phyloP scores from a whole-genome alignment of 2,329 filamentous ascomycete species.

The Pseudocercospora eumusae region DNA sequence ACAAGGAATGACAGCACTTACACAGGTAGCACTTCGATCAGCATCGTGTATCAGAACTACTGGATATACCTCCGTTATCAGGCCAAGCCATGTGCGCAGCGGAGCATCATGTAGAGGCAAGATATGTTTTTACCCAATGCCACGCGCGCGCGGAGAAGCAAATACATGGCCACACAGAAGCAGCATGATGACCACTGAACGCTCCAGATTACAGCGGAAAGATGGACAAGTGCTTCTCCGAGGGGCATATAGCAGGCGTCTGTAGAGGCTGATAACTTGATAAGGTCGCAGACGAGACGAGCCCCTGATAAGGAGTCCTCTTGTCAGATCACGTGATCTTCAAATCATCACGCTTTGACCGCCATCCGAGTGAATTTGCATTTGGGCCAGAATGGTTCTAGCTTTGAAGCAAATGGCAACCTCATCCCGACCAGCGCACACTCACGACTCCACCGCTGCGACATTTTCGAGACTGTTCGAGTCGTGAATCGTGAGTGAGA shows the following conservation, averaged over 20 bases:
- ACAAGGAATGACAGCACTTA: conserved; percentile 12
- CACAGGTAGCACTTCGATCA: not conserved
- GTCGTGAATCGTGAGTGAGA: not conserved
- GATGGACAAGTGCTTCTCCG: conserved; percentile 22
- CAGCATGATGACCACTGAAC: conserved; percentile 16
- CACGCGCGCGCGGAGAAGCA: conserved; percentile 27
- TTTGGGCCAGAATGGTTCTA: too few species aligned
- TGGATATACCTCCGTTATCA: conserved; percentile 23
- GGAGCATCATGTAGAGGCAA: conserved; percentile 11
- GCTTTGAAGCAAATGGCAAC: not conserved
- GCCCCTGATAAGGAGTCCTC: not conserved
- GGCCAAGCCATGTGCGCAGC: conserved; percentile 20
- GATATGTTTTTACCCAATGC: conserved; percentile 20
- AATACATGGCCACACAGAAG: conserved; percentile 18
- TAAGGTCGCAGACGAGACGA: not conserved
- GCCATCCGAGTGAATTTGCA: not conserved
- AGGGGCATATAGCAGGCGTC: conserved; percentile 12
- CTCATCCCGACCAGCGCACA: not conserved
- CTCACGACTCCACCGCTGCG: not conserved
- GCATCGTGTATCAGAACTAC: conserved; percentile 1
- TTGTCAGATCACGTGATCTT: not conserved
- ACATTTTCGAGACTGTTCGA: not conserved
- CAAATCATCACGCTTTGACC: not conserved
- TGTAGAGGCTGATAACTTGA: not conserved
- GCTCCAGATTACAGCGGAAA: conserved; percentile 2